phyloP scores from a whole-genome alignment of 768 basidiomycete species.

The Hypholoma sublateritium region DNA sequence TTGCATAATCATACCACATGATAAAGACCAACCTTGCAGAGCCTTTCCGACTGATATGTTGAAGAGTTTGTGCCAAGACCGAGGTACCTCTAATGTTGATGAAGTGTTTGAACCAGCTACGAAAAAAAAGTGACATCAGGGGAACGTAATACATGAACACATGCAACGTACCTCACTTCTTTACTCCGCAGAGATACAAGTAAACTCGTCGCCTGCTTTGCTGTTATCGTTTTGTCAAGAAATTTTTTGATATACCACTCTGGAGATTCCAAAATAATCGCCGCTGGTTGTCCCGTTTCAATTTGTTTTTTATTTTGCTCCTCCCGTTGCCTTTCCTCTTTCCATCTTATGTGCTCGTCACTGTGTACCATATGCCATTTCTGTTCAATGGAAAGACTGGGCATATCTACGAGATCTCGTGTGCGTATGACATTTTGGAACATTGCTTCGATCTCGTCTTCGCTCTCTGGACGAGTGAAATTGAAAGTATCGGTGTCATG shows the following conservation, averaged over 20 bases:
- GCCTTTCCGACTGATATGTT: constrained; percentile 73
- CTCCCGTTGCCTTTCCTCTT: constrained; percentile 64
- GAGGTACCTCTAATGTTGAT: constrained; percentile 77
- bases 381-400: constrained; percentile 68
- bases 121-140: constrained; percentile 13
- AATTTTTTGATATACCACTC: constrained; percentile 95
- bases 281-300: constrained; percentile 53
- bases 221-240: constrained; percentile 80
- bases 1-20: background rate
- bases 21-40: constrained; percentile 48
- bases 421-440: constrained; percentile 78
- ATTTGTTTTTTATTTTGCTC: constrained; percentile 60
- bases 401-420: constrained; percentile 62
- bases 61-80: constrained; percentile 77
- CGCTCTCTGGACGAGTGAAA: constrained; percentile 75
- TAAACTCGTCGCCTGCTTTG: constrained; percentile 77
- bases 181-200: constrained; percentile 78
- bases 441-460: constrained; percentile 75
- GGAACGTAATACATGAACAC: background rate
- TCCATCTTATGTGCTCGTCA: constrained; percentile 79
- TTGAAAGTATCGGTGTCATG: constrained; percentile 56
- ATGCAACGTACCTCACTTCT: constrained; percentile 63
- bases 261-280: constrained; percentile 68
- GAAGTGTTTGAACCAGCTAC: constrained; percentile 81
- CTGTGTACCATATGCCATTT: constrained; percentile 92